These are phyloP conservation scores for Striga asiatica DNA, from an alignment of 257 asterid genomes.

Conservation along the genomic window DNA sequence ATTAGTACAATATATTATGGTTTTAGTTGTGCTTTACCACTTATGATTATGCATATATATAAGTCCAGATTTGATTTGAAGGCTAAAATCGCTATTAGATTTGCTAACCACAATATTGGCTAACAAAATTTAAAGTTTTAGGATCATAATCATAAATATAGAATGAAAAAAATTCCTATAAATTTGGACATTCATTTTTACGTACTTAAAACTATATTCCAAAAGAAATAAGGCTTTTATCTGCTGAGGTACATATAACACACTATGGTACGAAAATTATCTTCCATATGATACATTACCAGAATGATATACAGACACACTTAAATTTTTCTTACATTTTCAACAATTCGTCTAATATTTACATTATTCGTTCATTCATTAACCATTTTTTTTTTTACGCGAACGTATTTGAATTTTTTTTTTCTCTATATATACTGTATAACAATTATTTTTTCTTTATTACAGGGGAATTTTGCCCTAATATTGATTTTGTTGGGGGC, in stretches of 20 bases:
- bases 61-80: too few relatives aligned
- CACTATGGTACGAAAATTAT: constrained; percentile 5
- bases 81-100: too few relatives aligned
- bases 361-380: too few relatives aligned
- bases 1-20: too few relatives aligned
- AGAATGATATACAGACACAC: neutral
- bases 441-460: neutral
- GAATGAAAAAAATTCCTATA: constrained; percentile 5
- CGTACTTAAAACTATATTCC: neutral
- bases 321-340: neutral
- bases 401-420: neutral
- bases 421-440: neutral
- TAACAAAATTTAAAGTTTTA: neutral
- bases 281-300: neutral
- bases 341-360: neutral
- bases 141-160: neutral
- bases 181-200: neutral
- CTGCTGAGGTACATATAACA: neutral
- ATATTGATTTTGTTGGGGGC: constrained; percentile 11
- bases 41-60: too few relatives aligned
- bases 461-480: constrained; percentile 4
- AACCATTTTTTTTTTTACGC: too few relatives aligned
- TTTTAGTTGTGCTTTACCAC: neutral
- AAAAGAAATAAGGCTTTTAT: neutral
- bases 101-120: constrained; percentile 20